Base-by-base conservation (phyloP, 306 rosid species). In the Crotalaria pallida region DNA sequence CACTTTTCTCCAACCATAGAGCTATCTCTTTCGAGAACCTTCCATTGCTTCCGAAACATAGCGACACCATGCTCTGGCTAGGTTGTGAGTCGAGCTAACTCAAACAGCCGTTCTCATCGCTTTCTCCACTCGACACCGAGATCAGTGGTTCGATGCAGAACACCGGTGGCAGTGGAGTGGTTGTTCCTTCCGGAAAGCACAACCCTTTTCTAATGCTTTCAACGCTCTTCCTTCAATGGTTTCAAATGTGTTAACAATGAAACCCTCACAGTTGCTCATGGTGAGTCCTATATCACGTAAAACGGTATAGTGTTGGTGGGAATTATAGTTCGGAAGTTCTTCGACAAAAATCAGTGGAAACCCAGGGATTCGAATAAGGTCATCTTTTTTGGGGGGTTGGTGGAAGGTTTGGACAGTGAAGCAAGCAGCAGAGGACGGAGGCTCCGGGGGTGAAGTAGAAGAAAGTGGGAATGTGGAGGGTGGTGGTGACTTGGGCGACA, bases 41-140 rank as follows among this genome's bases (percentile, higher is more conserved):
- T 5, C 91, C 89, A 26, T 77, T 40, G 67, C 89, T 88, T 27
- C 95, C 95, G 7, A 88, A 86, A 57, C 87, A 77, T 3, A 88
- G 41, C 24, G 65, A 88, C 51, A 84, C 87, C 0, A 88, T 88
- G 38, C 80, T 68, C 71, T 21, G 33, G 40, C 47, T 71, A 5
- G 89, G 87, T 50, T 86, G 89, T 8, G 41, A 22, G 49, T 84
- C 67, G 5, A 88, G 67, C 95, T 89, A 85, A 1, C 38, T 59
- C 71, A 86, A 33, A 38, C 86, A 86, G 38, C 47, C 84, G 0
- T 10, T 15, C 2, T 2, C 71, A 0, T 15, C 58, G 36, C 7
- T 22, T 23, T 1, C 41, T 1, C 17, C 19, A 0, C 12, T 8
- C 3, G 64, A 3, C 0, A 10, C 2, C 3, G 59, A 57, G 45